Evolutionary conservation across 176 grass and related monocot species (phyloP).

Genomic region (Metroxylon sagu): DNA sequence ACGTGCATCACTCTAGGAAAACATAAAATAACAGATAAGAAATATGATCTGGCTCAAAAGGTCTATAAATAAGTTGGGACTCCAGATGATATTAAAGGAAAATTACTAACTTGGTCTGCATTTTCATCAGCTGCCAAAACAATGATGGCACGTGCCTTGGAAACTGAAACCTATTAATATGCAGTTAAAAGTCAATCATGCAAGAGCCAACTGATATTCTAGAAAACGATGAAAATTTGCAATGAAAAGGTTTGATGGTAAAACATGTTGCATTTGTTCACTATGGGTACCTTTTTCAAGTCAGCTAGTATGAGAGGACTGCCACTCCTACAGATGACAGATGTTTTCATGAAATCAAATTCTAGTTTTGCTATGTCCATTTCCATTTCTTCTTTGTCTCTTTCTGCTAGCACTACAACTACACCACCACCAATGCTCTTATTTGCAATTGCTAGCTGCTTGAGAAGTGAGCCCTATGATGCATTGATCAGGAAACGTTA

Average conservation of each 20-base stretch:
- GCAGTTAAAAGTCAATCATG: constrained; percentile 16
- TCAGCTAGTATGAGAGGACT: constrained; percentile 93
- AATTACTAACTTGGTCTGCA: constrained; percentile 86
- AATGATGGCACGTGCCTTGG: constrained; percentile 91
- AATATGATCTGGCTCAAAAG: too few relatives aligned
- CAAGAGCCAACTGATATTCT: not conserved
- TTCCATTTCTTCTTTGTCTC: constrained; percentile 98
- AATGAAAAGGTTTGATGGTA: too few relatives aligned
- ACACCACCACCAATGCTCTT: constrained; percentile 98
- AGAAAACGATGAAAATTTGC: too few relatives aligned
- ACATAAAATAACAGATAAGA: too few relatives aligned
- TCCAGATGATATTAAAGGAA: not conserved
- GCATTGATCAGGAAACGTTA: too few relatives aligned
- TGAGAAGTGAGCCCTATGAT: constrained; percentile 69
- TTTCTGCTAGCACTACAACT: constrained; percentile 94
- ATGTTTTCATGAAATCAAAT: constrained; percentile 98
- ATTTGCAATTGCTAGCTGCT: constrained; percentile 97
- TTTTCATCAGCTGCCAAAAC: constrained; percentile 98
- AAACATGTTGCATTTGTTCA: not conserved
- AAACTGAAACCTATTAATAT: constrained; percentile 75
- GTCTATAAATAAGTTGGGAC: not conserved
- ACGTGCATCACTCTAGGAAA: constrained; percentile 71
- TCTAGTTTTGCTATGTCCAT: constrained; percentile 92
- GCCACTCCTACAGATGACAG: constrained; percentile 92
- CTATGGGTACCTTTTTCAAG: constrained; percentile 60